Evolutionary conservation across 2,329 filamentous ascomycete species (phyloP), one percentile per base, ranked within the genome.

Genomic region (Colletotrichum graminicola): DNA sequence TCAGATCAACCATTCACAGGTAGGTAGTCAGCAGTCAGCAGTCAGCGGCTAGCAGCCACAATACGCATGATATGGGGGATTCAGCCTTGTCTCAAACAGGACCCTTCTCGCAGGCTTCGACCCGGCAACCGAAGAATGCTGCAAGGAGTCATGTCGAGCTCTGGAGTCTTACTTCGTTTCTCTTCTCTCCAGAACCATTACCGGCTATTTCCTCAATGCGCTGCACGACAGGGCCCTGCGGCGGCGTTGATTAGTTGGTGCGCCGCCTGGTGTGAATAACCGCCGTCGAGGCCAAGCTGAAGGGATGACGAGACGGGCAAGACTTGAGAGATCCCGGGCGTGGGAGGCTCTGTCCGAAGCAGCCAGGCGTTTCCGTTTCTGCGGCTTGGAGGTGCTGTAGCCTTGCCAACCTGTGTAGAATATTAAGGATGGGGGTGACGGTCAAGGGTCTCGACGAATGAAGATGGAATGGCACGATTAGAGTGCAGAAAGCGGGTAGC

Each of bases 61-160:
- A 49, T 32, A 56, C 26, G 36, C 23, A 52, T 54, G 45, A 32
- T 26, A 70, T 60, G 62, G 56, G 26, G 21, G 21, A 16, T 55
- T 45, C 45, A 62, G 51, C 56, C 39, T 34, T 68, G 68, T 68
- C 68, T 71, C 68, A 68, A 54, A 32, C 59, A 39, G 63, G 52
- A 68, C 68, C 68, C 68, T 71, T 66, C 52, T 68, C 23, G 45
- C 57, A 63, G 65, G 5, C 57, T 51, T 62, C 54, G 45, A 68
- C 68, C 65, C 57, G 65, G 65, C 68, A 68, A 71, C 68, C 68
- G 68, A 71, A 59, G 59, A 71, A 71, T 71, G 68, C 36, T 57
- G 51, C 34, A 57, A 61, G 68, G 57, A 54, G 61, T 23, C 45
- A 52, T 66, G 26, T 54, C 47, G 68, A 59, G 68, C 65, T 59